Evolutionary conservation across 306 rosid genomes (phyloP), one percentile per base, ranked within the genome.

Genomic region (Trifolium pratense): DNA sequence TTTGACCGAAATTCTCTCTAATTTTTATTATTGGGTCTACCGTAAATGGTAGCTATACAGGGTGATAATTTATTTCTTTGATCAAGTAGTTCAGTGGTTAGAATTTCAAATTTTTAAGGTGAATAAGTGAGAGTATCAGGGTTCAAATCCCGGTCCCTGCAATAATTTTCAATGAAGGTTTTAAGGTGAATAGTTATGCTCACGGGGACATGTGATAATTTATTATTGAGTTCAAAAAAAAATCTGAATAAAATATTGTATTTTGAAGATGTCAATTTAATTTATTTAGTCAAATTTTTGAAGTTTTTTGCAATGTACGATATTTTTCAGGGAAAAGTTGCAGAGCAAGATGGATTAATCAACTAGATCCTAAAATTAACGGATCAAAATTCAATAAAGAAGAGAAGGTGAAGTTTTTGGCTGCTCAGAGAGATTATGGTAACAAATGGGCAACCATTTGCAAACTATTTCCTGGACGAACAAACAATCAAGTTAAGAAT

Each of bases 331-430:
- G 96, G 0, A 90, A 92, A 73, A 92, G 97, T 70, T 92, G 97
- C 76, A 87, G 97, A 85, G 70, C 88, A 73, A 92, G 97, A 75
- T 92, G 97, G 97, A 85, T 84, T 75, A 92, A 92, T 57, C 97
- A 92, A 61, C 86, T 92, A 37, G 91, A 92, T 79, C 97, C 97
- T 17, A 81, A 79, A 74, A 88, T 92, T 14, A 92, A 87, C 79
- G 78, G 73, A 56, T 63, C 73, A 80, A 70, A 89, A 3, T 92
- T 92, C 46, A 75, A 49, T 14, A 83, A 85, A 40, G 94, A 88
- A 70, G 97, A 92, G 62, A 96, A 92, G 61, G 88, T 76, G 16
- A 87, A 84, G 23, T 86, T 92, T 3, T 23, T 92, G 46, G 20
- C 65, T 13, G 89, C 91, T n/a, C 96, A 90, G 10, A 85, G 62